These are phyloP conservation scores for Solanum medicagineum DNA, from an alignment of 257 asterid genomes.

Conservation along the genomic window DNA sequence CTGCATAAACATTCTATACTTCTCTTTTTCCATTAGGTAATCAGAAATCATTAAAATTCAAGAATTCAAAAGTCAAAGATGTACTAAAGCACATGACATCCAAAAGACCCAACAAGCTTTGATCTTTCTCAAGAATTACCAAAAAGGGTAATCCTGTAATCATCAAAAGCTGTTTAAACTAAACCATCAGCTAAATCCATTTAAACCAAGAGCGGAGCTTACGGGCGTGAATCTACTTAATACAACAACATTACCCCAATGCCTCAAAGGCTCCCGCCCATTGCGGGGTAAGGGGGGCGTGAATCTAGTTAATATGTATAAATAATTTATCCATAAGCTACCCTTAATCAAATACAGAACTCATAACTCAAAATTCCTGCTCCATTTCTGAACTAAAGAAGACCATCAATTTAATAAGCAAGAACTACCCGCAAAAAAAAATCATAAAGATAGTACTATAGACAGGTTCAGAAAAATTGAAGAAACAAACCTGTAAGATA, in stretches of 20 bases:
- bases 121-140: background rate
- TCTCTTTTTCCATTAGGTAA: background rate
- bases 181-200: background rate
- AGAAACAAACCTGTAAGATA: background rate
- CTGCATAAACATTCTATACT: background rate
- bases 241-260: too few species aligned
- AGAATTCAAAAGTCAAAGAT: background rate
- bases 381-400: background rate
- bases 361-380: background rate
- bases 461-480: background rate
- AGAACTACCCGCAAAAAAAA: background rate
- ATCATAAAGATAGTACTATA: background rate
- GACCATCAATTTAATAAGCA: background rate
- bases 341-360: too few species aligned
- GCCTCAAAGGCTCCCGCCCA: too few species aligned
- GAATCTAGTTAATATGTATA: too few species aligned
- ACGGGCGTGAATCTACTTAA: too few species aligned
- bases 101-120: background rate
- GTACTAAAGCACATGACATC: background rate
- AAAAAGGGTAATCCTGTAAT: background rate
- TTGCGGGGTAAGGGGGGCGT: too few species aligned
- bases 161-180: background rate
- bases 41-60: background rate
- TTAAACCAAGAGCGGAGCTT: too few species aligned
- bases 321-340: too few species aligned